Base-by-base conservation (phyloP, 2,329 filamentous ascomycete species). In the Seiridium unicorne region DNA sequence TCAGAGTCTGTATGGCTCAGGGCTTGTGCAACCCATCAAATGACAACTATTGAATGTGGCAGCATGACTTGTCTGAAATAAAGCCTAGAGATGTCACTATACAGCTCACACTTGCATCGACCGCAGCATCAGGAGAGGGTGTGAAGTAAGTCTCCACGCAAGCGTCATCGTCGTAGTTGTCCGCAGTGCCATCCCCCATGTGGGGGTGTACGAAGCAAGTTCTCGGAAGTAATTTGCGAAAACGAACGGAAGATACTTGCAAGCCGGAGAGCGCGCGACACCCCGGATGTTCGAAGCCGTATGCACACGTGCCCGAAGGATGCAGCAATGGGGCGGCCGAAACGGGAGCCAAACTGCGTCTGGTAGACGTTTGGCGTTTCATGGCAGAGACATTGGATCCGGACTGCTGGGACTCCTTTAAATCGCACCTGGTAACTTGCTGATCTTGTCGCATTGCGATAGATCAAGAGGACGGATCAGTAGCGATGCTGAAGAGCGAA, bases 11-110 rank as follows among this genome's bases (percentile, higher is more conserved):
- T 2, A 31, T 8, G n/a, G 31, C 9, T 51, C 8, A 10, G 5
- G 31, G 34, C n/a, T 31, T 31, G 31, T 51, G 49, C 31, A 51
- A 51, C 49, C 18, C 49, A 51, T 32, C n/a, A 9, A 13, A 10
- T 35, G 26, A 36, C 5, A 35, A 51, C 9, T 32, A n/a, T 34
- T n/a, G 13, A 18, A 46, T 61, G 10, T 10, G 31, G 10, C 47
- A 26, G 31, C 6, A 49, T 26, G 66, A 64, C 65, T 63, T 66
- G 62, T 58, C 60, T 67, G 65, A 67, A 66, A 68, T 64, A 66
- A 59, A 60, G 62, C 58, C 40, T 51, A 44, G n/a, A 32, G 36
- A 18, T 55, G 51, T 44, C 51, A 44, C 11, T 32, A 55, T 57
- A 57, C 60, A 62, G 58, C 51, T 48, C 59, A 64, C 51, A 62